Percentiles rank a stretch among this genome's conserved stretches.
These are phyloP conservation scores for Achaetomium macrosporum DNA, from an alignment of 2,329 filamentous ascomycete species.

Conservation along the genomic window DNA sequence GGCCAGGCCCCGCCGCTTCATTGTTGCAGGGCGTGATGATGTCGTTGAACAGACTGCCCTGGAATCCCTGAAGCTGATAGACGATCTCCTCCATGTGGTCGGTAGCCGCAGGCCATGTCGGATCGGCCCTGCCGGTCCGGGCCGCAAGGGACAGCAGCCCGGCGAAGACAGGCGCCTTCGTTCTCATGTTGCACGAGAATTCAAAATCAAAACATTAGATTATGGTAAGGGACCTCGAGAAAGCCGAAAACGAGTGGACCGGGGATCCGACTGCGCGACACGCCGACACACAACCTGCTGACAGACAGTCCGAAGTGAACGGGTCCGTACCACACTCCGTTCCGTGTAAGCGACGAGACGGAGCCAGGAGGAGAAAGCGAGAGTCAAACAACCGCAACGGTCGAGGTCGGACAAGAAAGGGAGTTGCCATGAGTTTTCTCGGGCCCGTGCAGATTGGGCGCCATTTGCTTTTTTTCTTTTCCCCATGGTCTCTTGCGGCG, in stretches of 20 bases:
- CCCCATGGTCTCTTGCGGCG: not conserved
- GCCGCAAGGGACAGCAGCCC: constrained; percentile 34
- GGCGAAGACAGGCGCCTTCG: constrained; percentile 26
- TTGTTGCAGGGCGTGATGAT: constrained; percentile 52
- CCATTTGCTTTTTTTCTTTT: constrained; percentile 3
- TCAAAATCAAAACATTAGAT: constrained; percentile 7
- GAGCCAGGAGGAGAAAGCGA: constrained; percentile 3
- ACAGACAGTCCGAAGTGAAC: not conserved
- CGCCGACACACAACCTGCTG: not conserved
- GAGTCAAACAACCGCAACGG: constrained; percentile 1
- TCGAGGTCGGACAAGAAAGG: not conserved
- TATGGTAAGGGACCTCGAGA: not conserved
- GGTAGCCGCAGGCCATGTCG: constrained; percentile 54
- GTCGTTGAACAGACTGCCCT: constrained; percentile 49
- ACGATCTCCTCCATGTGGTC: constrained; percentile 62
- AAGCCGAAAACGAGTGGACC: constrained; percentile 5
- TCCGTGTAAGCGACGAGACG: not conserved
- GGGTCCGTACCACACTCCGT: not conserved
- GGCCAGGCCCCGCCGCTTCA: constrained; percentile 47
- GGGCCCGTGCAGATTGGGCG: constrained; percentile 4
- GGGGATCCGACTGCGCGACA: not conserved
- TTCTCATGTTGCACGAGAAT: constrained; percentile 27
- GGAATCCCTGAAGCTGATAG: constrained; percentile 51
- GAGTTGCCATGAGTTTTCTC: not conserved
- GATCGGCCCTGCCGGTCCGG: constrained; percentile 36